Evolutionary conservation across 73 alveolate species (phyloP).

Genomic region (Tetrahymena borealis): DNA sequence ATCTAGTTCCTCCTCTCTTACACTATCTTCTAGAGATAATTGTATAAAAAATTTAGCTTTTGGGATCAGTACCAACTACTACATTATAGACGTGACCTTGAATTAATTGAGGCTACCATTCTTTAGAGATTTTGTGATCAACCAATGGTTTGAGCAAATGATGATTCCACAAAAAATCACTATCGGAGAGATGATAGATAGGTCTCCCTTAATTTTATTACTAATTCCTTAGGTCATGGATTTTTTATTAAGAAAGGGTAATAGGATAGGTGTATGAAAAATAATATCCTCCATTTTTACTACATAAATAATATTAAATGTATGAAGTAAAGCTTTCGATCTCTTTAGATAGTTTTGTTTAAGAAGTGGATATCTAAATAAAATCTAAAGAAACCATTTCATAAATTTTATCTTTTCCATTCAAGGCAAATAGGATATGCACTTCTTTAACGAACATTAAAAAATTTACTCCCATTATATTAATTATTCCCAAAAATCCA

Average conservation of each 20-base stretch:
- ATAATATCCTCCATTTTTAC: neutral
- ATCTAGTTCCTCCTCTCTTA: conserved; percentile 95
- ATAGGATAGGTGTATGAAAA: neutral
- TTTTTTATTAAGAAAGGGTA: neutral
- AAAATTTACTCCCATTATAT: neutral
- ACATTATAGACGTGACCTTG: conserved; percentile 60
- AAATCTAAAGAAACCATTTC: neutral
- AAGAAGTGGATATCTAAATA: neutral
- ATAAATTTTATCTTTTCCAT: neutral
- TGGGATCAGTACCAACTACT: conserved; percentile 2
- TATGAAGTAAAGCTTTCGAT: neutral
- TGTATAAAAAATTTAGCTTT: neutral
- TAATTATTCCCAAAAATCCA: neutral
- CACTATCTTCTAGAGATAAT: conserved; percentile 64
- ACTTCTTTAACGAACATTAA: neutral
- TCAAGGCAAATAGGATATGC: neutral
- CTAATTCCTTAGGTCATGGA: neutral
- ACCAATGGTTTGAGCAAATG: neutral
- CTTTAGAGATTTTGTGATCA: conserved; percentile 9
- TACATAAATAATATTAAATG: neutral
- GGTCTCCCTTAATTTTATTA: neutral
- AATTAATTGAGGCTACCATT: conserved; percentile 59
- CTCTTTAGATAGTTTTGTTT: neutral
- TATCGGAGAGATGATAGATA: neutral
- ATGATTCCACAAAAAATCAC: conserved; percentile 31